Percentiles rank a stretch among this genome's conserved stretches.
Evolutionary conservation across 805 yeast genomes (phyloP).

Genomic region (Pichia manshurica): DNA sequence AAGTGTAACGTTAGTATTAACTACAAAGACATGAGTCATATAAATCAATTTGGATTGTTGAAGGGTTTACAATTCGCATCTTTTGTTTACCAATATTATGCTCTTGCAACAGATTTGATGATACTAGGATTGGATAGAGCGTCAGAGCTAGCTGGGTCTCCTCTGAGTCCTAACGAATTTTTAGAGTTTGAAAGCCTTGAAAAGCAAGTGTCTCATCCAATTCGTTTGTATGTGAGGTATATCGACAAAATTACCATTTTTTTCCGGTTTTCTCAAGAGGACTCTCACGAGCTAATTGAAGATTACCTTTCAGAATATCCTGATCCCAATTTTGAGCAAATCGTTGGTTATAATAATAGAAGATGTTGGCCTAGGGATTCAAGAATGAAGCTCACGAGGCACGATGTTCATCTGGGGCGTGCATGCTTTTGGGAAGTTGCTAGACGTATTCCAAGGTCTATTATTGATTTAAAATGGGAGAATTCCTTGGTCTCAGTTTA

Average conservation of each 20-base stretch:
- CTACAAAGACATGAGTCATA: slow-evolving; percentile 93
- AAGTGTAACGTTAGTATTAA: slow-evolving; percentile 78
- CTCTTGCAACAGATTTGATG: slow-evolving; percentile 74
- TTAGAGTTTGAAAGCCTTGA: slow-evolving; percentile 57
- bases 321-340: slow-evolving; percentile 85
- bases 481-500: slow-evolving; percentile 82
- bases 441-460: slow-evolving; percentile 69
- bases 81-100: slow-evolving; percentile 85
- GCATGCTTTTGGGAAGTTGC: slow-evolving; percentile 90
- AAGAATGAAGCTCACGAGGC: slow-evolving; percentile 84
- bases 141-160: slow-evolving; percentile 75
- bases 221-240: slow-evolving; percentile 75
- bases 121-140: slow-evolving; percentile 86
- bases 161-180: slow-evolving; percentile 67
- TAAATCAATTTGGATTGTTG: slow-evolving; percentile 80
- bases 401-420: slow-evolving; percentile 86
- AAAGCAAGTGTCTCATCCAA: slow-evolving; percentile 65
- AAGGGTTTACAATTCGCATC: slow-evolving; percentile 89
- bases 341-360: slow-evolving; percentile 79
- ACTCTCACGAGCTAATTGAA: slow-evolving; percentile 67
- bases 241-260: slow-evolving; percentile 76
- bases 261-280: slow-evolving; percentile 68
- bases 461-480: slow-evolving; percentile 73
- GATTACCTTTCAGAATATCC: slow-evolving; percentile 80
- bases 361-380: slow-evolving; percentile 93